Conservation (phyloP, 2,329 filamentous ascomycete species). For the Penicillium griseofulvum region DNA sequence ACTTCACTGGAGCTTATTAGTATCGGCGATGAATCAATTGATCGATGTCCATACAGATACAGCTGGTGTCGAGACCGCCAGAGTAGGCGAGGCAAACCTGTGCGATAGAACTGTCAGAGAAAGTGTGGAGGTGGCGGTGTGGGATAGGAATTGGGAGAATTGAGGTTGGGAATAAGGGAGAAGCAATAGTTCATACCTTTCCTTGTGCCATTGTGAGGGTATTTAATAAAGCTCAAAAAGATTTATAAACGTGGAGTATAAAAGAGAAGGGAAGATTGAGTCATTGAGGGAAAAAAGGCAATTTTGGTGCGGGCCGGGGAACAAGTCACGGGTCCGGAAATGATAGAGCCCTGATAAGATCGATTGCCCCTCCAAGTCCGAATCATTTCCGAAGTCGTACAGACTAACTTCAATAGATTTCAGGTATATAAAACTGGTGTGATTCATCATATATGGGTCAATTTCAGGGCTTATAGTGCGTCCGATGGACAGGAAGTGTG, state of each 20-base stretch:
- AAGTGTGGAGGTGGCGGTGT: constrained; percentile 18
- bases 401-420: background rate
- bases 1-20: constrained; percentile 36
- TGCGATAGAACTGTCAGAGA: constrained; percentile 16
- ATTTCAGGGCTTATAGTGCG: fast-evolving
- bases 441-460: background rate
- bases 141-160: background rate
- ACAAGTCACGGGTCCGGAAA: constrained; percentile 22
- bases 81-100: constrained; percentile 41
- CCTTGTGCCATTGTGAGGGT: constrained; percentile 26
- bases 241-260: constrained; percentile 13
- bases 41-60: constrained; percentile 48
- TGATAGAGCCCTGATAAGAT: constrained; percentile 25
- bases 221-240: constrained; percentile 10
- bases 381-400: background rate
- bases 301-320: constrained; percentile 23
- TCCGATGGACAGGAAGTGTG: no score
- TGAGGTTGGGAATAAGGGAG: background rate
- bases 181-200: constrained; percentile 17
- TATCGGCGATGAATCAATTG: constrained; percentile 1
- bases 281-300: constrained; percentile 22
- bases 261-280: constrained; percentile 19
- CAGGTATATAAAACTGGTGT: background rate
- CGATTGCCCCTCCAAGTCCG: constrained; percentile 4
- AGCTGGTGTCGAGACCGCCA: constrained; percentile 60